Conservation (phyloP, 164 flowering plant species). For the Berberis thunbergii region DNA sequence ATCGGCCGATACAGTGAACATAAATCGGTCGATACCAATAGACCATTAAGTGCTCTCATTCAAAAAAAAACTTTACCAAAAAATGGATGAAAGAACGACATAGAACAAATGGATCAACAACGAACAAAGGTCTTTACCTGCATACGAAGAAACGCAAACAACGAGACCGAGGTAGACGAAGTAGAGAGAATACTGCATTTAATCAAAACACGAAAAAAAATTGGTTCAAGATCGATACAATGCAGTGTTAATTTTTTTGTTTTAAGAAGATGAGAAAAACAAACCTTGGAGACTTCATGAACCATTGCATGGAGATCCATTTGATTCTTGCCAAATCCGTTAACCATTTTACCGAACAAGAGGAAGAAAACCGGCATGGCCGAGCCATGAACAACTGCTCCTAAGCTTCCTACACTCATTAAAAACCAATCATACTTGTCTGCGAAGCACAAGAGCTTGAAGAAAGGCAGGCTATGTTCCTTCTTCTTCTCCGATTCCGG, state of each 20-base stretch:
- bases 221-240: neutral
- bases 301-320: constrained; percentile 65
- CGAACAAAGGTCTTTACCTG: constrained; percentile 36
- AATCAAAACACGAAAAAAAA: constrained; percentile 5
- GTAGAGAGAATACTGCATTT: constrained; percentile 84
- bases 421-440: constrained; percentile 66
- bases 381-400: constrained; percentile 89
- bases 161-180: constrained; percentile 88
- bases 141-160: constrained; percentile 88
- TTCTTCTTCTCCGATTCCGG: constrained; percentile 83
- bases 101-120: no score
- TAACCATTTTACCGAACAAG: constrained; percentile 86
- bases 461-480: constrained; percentile 75
- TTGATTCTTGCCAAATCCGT: constrained; percentile 91
- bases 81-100: no score
- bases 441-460: constrained; percentile 80
- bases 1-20: no score
- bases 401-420: constrained; percentile 73
- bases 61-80: no score
- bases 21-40: no score
- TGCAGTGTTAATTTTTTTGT: neutral
- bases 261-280: neutral
- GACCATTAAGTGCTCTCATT: no score
- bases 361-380: constrained; percentile 96
- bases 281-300: constrained; percentile 79